Base-by-base conservation (phyloP, 495 filamentous ascomycete genomes). In the Aspergillus haitiensis region DNA sequence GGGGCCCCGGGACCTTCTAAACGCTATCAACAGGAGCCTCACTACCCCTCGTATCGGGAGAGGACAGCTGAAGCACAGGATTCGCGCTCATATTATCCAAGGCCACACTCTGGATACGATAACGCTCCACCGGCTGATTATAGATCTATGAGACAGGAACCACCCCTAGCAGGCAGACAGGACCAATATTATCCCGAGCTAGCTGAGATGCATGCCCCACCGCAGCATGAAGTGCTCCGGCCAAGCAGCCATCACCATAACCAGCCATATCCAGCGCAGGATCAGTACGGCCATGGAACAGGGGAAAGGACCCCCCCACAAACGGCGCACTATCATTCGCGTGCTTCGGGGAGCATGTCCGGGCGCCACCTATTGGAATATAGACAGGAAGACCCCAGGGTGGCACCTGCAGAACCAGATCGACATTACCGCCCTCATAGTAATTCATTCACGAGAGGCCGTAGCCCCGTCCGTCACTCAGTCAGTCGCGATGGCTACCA, bases 91-190 rank as follows among this genome's bases (percentile, higher is more conserved):
- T 40, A 60, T 15, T 64, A 75, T 31, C 58, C 61, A 37, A 64
- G 71, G 46, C 70, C 67, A 33, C 71, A 67, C 6, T 65, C 66
- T 11, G 69, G 72, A 12, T 73, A 66, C 62, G 71, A 70, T 7
- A 64, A 65, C 35, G 62, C 60, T 36, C 65, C 65, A 6, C 65
- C 70, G 2, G 63, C 58, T 13, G 69, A 75, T 37, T 68, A 71
- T 53, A 68, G 67, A 2, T 46, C 65, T 6, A 64, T 60, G 11
- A 64, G 65, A 27, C 69, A 68, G 58, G 67, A 72, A 3, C n/a
- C 56, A 8, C 50, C 60, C 21, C 21, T 27, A 18, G 45, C 36
- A 13, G 51, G 11, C 34, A 54, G 64, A 39, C 53, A 35, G 12
- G 65, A 64, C 9, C 49, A 44, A 2, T 59, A 60, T 12, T 64